Evolutionary conservation across 2,329 filamentous ascomycete genomes (phyloP).

Genomic region (Neophaeococcomyces aloes): DNA sequence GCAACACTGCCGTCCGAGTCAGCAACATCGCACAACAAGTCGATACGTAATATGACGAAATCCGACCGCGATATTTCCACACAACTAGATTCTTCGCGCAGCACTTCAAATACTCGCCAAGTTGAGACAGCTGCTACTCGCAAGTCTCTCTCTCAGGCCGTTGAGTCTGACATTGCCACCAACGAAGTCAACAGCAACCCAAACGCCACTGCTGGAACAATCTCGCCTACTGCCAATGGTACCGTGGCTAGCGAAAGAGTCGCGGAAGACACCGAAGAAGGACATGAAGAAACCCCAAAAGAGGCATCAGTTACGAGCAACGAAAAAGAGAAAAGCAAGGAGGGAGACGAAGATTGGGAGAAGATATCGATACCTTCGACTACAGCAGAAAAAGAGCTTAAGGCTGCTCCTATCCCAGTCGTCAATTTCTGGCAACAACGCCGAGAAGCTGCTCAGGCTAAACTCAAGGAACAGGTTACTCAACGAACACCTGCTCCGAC

Average conservation of each 20-base stretch:
- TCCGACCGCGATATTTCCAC: neutral
- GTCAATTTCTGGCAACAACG: constrained; percentile 86
- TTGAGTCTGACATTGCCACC: too few relatives aligned
- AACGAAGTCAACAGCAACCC: neutral
- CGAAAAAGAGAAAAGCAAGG: constrained; percentile 42
- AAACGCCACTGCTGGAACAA: neutral
- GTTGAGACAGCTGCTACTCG: too few relatives aligned
- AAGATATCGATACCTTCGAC: constrained; percentile 43
- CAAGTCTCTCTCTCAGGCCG: too few relatives aligned
- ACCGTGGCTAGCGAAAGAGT: neutral
- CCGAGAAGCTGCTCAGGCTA: constrained; percentile 52
- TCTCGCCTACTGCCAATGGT: neutral
- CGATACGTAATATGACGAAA: neutral
- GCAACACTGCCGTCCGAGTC: constrained; percentile 12
- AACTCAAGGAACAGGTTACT: constrained; percentile 32
- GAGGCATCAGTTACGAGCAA: constrained; percentile 29
- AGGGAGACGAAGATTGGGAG: constrained; percentile 47
- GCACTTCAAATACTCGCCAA: neutral
- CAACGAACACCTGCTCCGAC: constrained; percentile 20
- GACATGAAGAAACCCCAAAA: neutral
- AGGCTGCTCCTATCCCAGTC: constrained; percentile 68
- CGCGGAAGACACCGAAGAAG: neutral
- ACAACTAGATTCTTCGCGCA: neutral
- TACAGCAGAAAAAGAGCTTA: constrained; percentile 51
- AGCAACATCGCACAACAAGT: constrained; percentile 18